Conservation (phyloP, 495 filamentous ascomycete genomes). For the Xylaria castorea region DNA sequence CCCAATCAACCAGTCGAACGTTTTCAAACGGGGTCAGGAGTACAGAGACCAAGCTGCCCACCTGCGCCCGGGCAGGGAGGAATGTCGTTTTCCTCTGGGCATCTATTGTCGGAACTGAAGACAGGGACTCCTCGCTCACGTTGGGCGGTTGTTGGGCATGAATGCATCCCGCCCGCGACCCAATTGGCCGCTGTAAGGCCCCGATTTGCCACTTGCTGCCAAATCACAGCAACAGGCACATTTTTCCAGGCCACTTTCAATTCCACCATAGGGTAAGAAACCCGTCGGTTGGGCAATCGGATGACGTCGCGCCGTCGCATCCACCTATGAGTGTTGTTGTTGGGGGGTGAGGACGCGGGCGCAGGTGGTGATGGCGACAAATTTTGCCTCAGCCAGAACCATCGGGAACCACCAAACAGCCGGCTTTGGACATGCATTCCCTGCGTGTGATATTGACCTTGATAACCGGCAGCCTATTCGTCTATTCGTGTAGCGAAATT, state of each 20-base stretch:
- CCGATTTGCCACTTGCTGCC: constrained; percentile 30
- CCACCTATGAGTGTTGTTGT: constrained; percentile 19
- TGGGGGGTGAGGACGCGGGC: constrained; percentile 7
- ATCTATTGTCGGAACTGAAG: not conserved
- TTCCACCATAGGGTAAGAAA: not conserved
- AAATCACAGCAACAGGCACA: constrained; percentile 23
- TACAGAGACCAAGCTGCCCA: constrained; percentile 8
- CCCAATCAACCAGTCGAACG: constrained; percentile 30
- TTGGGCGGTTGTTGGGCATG: constrained; percentile 32
- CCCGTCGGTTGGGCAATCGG: constrained; percentile 30
- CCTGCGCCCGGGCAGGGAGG: constrained; percentile 4
- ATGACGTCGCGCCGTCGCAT: constrained; percentile 30
- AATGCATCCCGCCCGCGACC: constrained; percentile 24
- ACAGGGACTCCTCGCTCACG: constrained; percentile 19
- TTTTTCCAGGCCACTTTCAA: constrained; percentile 13
- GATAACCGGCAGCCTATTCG: constrained; percentile 6
- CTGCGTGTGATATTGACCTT: constrained; percentile 23
- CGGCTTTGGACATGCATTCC: constrained; percentile 21
- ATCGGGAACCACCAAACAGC: constrained; percentile 21
- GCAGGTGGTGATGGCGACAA: constrained; percentile 3
- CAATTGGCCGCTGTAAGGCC: constrained; percentile 19
- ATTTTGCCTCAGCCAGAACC: constrained; percentile 22
- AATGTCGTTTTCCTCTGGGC: constrained; percentile 8
- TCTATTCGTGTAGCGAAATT: constrained; percentile 12
- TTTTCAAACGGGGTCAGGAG: constrained; percentile 20